These are phyloP conservation scores for Cytospora piceae DNA, from an alignment of 2,329 filamentous ascomycete species.

Conservation along the genomic window DNA sequence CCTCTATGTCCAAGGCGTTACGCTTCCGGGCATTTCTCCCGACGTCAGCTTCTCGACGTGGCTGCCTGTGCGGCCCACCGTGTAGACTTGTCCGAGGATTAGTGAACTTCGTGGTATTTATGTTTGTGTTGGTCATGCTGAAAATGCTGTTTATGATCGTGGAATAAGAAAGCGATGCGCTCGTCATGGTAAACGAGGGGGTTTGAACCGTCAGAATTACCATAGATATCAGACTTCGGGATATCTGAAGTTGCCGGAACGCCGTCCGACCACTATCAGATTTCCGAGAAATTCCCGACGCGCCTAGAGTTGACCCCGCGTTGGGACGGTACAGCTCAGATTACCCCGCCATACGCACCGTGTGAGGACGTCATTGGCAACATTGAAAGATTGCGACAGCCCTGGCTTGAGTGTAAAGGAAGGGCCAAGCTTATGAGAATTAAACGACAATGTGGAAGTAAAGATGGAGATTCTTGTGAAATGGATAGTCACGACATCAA, in stretches of 20 bases:
- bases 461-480: neutral
- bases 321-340: neutral
- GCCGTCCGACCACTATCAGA: neutral
- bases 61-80: too few relatives aligned
- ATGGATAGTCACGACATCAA: neutral
- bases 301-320: neutral
- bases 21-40: too few relatives aligned
- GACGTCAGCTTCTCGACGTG: too few relatives aligned
- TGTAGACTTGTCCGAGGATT: too few relatives aligned
- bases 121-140: neutral
- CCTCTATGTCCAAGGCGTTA: too few relatives aligned
- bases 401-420: neutral
- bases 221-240: neutral
- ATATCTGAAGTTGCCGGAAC: neutral
- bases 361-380: neutral
- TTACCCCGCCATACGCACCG: neutral
- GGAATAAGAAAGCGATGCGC: neutral
- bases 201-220: neutral
- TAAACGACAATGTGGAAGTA: neutral
- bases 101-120: neutral
- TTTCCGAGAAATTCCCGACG: constrained; percentile 4
- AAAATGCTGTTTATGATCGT: too few relatives aligned
- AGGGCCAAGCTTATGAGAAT: neutral
- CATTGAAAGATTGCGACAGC: neutral
- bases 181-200: neutral